These are phyloP conservation scores for Penicillium daleae DNA, from an alignment of 495 filamentous ascomycete genomes.

Conservation along the genomic window DNA sequence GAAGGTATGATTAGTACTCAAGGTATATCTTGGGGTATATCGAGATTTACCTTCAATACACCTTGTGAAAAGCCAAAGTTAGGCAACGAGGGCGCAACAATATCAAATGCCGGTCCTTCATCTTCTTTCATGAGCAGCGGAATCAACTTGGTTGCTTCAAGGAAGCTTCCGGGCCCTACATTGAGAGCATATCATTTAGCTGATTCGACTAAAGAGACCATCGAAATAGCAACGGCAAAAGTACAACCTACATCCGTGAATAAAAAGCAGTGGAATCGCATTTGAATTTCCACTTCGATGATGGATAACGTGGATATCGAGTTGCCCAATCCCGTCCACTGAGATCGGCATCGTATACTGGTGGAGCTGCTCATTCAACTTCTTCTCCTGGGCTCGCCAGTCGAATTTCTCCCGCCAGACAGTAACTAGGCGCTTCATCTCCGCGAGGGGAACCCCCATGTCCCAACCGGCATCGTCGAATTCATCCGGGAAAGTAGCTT, in stretches of 20 bases:
- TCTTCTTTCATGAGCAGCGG: conserved; percentile 54
- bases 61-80: conserved; percentile 71
- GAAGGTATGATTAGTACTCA: conserved; percentile 14
- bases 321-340: conserved; percentile 43
- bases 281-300: conserved; percentile 50
- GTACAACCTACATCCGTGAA: conserved; percentile 59
- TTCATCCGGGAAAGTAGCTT: conserved; percentile 51
- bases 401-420: conserved; percentile 53
- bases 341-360: conserved; percentile 42
- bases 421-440: conserved; percentile 49
- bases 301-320: conserved; percentile 57
- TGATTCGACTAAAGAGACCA: not conserved
- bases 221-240: not conserved
- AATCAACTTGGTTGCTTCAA: conserved; percentile 68
- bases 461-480: conserved; percentile 50
- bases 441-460: conserved; percentile 50
- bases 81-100: conserved; percentile 71
- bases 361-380: conserved; percentile 45
- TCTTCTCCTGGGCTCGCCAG: conserved; percentile 49
- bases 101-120: conserved; percentile 62
- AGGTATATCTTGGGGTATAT: not conserved
- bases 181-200: not conserved
- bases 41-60: conserved; percentile 44
- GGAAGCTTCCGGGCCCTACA: conserved; percentile 68
- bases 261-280: conserved; percentile 63